Conservation (phyloP, 2,329 filamentous ascomycete species). For the Calycina marina region DNA sequence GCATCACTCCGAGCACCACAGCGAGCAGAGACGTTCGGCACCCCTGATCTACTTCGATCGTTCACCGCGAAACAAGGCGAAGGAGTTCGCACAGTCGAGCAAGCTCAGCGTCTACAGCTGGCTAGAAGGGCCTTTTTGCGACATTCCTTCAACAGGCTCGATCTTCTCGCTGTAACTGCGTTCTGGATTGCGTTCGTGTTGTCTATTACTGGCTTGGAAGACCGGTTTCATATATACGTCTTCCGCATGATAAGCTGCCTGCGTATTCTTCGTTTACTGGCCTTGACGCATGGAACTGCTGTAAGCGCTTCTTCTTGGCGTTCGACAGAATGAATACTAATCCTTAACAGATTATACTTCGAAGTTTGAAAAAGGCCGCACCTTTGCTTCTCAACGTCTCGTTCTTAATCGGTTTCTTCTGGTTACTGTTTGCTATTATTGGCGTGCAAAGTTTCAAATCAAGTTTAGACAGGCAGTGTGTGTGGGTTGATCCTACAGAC, state of each 20-base stretch:
- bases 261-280: slow-evolving; percentile 79
- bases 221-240: slow-evolving; percentile 59
- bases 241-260: slow-evolving; percentile 96
- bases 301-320: slow-evolving; percentile 42
- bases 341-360: slow-evolving; percentile 59
- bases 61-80: slow-evolving; percentile 48
- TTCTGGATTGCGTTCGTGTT: slow-evolving; percentile 87
- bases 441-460: slow-evolving; percentile 94
- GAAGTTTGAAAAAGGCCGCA: slow-evolving; percentile 89
- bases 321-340: no score
- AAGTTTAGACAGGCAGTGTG: slow-evolving; percentile 61
- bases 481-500: slow-evolving; percentile 55
- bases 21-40: slow-evolving; percentile 11
- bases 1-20: slow-evolving; percentile 12
- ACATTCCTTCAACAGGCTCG: slow-evolving; percentile 89
- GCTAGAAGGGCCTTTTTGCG: slow-evolving; percentile 84
- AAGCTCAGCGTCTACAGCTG: slow-evolving; percentile 72
- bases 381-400: slow-evolving; percentile 84
- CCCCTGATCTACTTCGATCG: slow-evolving; percentile 16
- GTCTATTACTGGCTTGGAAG: slow-evolving; percentile 54
- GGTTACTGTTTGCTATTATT: slow-evolving; percentile 92
- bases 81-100: slow-evolving; percentile 46
- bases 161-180: slow-evolving; percentile 86
- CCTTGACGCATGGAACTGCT: slow-evolving; percentile 84
- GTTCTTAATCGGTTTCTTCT: slow-evolving; percentile 92